phyloP scores from a whole-genome alignment of 495 filamentous ascomycete genomes.

The Astrothelium subdiscretum region DNA sequence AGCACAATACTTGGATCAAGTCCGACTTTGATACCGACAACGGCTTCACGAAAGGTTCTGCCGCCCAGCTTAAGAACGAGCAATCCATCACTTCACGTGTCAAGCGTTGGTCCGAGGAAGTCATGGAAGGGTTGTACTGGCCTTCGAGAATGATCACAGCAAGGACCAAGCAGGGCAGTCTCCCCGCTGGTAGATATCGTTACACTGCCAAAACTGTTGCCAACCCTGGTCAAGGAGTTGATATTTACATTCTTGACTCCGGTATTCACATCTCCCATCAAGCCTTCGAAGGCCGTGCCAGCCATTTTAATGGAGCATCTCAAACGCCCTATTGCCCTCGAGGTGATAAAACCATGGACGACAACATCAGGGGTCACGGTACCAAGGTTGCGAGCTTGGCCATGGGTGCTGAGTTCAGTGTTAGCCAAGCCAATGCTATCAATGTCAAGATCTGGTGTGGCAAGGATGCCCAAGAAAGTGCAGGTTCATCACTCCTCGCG shows the following conservation, averaged over 20 bases:
- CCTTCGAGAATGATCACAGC: neutral
- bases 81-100: too few species aligned
- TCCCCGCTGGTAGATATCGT: neutral
- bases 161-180: neutral
- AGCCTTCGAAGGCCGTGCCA: neutral
- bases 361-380: neutral
- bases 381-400: neutral
- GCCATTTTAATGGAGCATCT: neutral
- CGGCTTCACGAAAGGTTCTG: neutral
- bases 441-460: neutral
- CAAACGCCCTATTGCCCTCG: neutral
- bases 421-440: neutral
- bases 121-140: neutral
- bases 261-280: neutral
- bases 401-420: neutral
- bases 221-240: neutral
- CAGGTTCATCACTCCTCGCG: neutral
- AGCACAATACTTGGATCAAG: neutral
- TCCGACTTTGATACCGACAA: neutral
- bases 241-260: neutral
- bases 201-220: neutral
- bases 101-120: neutral
- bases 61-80: too few species aligned
- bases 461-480: neutral
- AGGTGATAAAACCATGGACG: neutral